A percentile compares a stretch with the other conserved stretches of the same genome.
Conservation (phyloP, 106 monocot species). For the Hemerocallis citrina region DNA sequence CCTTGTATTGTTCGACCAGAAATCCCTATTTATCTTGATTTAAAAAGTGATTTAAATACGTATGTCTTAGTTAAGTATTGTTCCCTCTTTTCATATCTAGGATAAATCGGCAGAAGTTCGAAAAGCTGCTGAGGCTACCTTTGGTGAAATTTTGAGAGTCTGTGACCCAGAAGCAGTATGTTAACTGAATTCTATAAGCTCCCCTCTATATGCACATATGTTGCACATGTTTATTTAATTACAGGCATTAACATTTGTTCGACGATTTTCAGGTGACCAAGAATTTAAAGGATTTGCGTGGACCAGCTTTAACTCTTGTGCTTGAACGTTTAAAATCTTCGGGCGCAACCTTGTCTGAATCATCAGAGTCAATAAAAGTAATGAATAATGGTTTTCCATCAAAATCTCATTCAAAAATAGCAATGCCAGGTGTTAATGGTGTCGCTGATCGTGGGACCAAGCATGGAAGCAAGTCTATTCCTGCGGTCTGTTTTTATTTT, state of each 20-base stretch:
- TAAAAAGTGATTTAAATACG: too few species aligned
- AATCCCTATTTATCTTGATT: too few species aligned
- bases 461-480: conserved; percentile 36
- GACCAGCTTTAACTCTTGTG: conserved; percentile 69
- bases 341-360: conserved; percentile 33
- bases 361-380: conserved; percentile 36
- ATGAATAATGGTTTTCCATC: conserved; percentile 27
- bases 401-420: conserved; percentile 45
- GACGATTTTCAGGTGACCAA: conserved; percentile 46
- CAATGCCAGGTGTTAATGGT: conserved; percentile 40
- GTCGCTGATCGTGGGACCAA: conserved; percentile 47
- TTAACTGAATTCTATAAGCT: not conserved
- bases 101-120: conserved; percentile 97
- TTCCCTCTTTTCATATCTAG: conserved; percentile 20
- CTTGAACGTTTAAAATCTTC: conserved; percentile 64
- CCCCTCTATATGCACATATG: not conserved
- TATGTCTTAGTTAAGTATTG: too few species aligned
- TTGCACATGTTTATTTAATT: not conserved
- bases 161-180: conserved; percentile 85
- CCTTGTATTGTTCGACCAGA: too few species aligned
- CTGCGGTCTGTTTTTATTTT: conserved; percentile 23
- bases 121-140: conserved; percentile 77
- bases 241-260: conserved; percentile 5
- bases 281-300: conserved; percentile 70
- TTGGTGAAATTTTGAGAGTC: conserved; percentile 68